These are phyloP conservation scores for Hamamelis virginiana DNA, from an alignment of 164 flowering plant genomes.

Conservation along the genomic window DNA sequence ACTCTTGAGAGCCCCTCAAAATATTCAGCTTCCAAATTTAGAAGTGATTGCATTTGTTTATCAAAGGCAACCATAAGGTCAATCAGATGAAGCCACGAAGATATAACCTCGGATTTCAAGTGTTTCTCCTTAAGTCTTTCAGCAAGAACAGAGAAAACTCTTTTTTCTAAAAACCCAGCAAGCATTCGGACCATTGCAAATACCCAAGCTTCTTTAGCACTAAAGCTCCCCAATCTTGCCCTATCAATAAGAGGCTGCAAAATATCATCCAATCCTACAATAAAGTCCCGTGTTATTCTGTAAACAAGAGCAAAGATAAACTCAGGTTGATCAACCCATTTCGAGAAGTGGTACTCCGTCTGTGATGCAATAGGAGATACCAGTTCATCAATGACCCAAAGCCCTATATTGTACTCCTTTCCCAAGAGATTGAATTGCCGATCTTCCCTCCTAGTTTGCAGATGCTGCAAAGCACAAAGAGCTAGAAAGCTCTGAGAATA, in stretches of 20 bases:
- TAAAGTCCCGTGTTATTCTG: slow-evolving; percentile 48
- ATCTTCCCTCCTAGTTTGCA: slow-evolving; percentile 43
- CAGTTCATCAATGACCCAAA: slow-evolving; percentile 71
- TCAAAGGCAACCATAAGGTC: slow-evolving; percentile 57
- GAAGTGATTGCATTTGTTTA: slow-evolving; percentile 50
- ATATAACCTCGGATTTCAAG: slow-evolving; percentile 29
- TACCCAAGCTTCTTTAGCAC: slow-evolving; percentile 75
- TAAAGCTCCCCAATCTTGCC: slow-evolving; percentile 51
- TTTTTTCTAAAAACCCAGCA: slow-evolving; percentile 41
- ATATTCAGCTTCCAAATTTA: slow-evolving; percentile 34
- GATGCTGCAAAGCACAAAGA: slow-evolving; percentile 65
- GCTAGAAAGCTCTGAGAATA: slow-evolving; percentile 54
- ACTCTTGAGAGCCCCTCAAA: slow-evolving; percentile 21
- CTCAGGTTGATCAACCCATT: slow-evolving; percentile 65
- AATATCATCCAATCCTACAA: slow-evolving; percentile 51
- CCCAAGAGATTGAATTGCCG: slow-evolving; percentile 25
- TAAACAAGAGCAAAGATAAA: slow-evolving; percentile 62
- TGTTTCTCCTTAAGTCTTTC: slow-evolving; percentile 32
- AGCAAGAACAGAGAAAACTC: slow-evolving; percentile 41
- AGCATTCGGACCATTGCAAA: slow-evolving; percentile 60
- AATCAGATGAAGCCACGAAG: slow-evolving; percentile 65
- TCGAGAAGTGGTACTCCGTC: slow-evolving; percentile 52
- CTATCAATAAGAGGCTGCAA: slow-evolving; percentile 71
- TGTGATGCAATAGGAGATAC: slow-evolving; percentile 61
- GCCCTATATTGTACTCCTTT: slow-evolving; percentile 20